A percentile compares a stretch with the other conserved stretches of the same genome.
These are phyloP conservation scores for Entoloma clypeatum DNA, from an alignment of 1,284 basidiomycete species.

Conservation along the genomic window DNA sequence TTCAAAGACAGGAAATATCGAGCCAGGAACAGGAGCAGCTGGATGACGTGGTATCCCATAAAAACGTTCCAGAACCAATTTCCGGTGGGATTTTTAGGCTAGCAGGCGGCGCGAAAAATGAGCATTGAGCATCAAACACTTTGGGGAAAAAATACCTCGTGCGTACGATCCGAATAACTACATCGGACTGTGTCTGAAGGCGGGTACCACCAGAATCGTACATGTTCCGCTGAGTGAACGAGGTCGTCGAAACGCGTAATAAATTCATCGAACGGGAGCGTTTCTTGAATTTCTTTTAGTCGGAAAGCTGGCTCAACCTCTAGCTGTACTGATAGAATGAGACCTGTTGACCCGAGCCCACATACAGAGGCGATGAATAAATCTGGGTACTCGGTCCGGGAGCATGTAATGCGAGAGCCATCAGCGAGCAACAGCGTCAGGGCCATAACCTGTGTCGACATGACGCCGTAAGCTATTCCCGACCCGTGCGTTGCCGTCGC, in stretches of 20 bases:
- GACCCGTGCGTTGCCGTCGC: constrained; percentile 96
- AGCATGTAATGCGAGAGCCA: constrained; percentile 67
- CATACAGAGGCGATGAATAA: constrained; percentile 93
- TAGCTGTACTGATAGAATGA: constrained; percentile 80
- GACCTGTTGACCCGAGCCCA: constrained; percentile 89
- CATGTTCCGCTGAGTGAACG: constrained; percentile 74
- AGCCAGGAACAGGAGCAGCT: constrained; percentile 74
- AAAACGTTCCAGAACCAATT: constrained; percentile 70
- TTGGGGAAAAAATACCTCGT: constrained; percentile 53
- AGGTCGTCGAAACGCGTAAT: constrained; percentile 54
- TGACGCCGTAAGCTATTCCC: constrained; percentile 76
- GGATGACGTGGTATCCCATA: constrained; percentile 73
- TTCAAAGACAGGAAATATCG: constrained; percentile 56
- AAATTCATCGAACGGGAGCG: constrained; percentile 64
- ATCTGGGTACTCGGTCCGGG: constrained; percentile 60
- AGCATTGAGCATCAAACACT: constrained; percentile 11
- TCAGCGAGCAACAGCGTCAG: constrained; percentile 75
- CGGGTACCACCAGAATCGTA: constrained; percentile 95
- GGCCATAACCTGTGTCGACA: constrained; percentile 80
- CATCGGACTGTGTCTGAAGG: constrained; percentile 73
- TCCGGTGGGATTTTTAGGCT: constrained; percentile 42
- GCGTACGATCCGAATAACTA: constrained; percentile 72
- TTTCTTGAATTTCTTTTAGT: constrained; percentile 74
- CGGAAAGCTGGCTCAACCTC: constrained; percentile 82
- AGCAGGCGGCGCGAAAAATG: constrained; percentile 11